Evolutionary conservation across 495 filamentous ascomycete genomes (phyloP), one percentile per base, ranked within the genome.

Genomic region (Daldinia loculata): DNA sequence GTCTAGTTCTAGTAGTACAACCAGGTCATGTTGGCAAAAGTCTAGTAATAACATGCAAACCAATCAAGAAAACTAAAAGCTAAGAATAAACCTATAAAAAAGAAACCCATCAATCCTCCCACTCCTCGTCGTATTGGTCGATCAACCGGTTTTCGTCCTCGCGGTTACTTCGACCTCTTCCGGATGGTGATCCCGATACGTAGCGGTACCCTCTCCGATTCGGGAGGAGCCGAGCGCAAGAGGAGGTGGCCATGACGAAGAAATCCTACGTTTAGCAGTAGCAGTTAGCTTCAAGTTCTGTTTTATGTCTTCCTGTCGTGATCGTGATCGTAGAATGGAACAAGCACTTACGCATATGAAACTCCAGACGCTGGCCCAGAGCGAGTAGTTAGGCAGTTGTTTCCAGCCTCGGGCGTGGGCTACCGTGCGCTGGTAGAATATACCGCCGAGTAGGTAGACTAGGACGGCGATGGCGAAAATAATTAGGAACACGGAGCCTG

Each of bases 61-160:
- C n/a, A 57, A 26, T 38, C 29, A 38, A 12, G 58, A 57, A 53
- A 61, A 27, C 14, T 15, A 55, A 45, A 48, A 48, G 9, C 43
- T 27, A 53, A 30, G 4, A 53, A 53, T 30, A 30, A 53, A 29
- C 51, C 24, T 1, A 6, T 53, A 12, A 64, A 57, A 57, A 61
- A 19, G 24, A 43, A 55, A 53, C 30, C 24, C 19, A 41, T 77
- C 43, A 88, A 65, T 89, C 88, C 59, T 88, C 87, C 88, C 87
- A 98, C 77, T 98, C 93, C 78, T 98, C 95, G 76, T 99, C 96
- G 55, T 97, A 85, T 77, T 97, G 92, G 80, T 99, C 95, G 74
- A 99, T 98, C 70, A 98, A 80, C 62, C 93, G 83, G 80, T 99
- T 98, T 78, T 97, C 95, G 56, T 92, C 93, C 45, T 98, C 95